phyloP scores from a whole-genome alignment of 1,284 basidiomycete species.

The Trichosporon asahii region DNA sequence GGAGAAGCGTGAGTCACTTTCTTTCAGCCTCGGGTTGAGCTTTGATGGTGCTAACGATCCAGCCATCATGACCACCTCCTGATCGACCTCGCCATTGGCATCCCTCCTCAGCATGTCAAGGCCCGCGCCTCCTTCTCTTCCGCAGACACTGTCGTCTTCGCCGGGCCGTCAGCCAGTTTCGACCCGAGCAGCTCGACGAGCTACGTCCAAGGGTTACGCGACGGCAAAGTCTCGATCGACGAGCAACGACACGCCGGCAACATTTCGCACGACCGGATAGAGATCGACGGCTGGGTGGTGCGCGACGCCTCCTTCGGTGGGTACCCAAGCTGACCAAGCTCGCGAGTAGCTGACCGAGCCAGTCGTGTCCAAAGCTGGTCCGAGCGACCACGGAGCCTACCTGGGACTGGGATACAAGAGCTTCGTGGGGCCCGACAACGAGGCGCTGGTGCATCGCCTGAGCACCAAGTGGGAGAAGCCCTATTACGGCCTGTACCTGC shows the following conservation, averaged over 20 bases:
- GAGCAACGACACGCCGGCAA: neutral
- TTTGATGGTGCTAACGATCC: neutral
- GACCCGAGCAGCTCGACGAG: neutral
- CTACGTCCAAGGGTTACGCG: neutral
- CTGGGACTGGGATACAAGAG: neutral
- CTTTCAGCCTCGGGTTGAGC: no score
- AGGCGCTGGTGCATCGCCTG: neutral
- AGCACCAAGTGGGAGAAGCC: neutral
- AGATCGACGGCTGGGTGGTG: neutral
- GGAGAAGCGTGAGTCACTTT: neutral
- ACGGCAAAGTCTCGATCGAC: neutral
- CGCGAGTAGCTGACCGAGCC: neutral
- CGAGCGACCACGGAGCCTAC: neutral
- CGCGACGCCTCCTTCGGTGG: neutral
- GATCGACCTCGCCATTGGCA: neutral
- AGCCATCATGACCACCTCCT: neutral
- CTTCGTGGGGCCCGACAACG: neutral
- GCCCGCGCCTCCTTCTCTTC: neutral
- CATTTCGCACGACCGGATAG: neutral
- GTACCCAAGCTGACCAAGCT: neutral
- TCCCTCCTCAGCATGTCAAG: neutral
- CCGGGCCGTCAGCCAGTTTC: neutral
- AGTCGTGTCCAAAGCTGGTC: neutral
- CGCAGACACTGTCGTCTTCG: neutral
- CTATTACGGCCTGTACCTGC: slow-evolving; percentile 8